Evolutionary conservation across 371 early-diverging fungal genomes (phyloP), one percentile per base, ranked within the genome.

Genomic region (Syncephalastrum racemosum): DNA sequence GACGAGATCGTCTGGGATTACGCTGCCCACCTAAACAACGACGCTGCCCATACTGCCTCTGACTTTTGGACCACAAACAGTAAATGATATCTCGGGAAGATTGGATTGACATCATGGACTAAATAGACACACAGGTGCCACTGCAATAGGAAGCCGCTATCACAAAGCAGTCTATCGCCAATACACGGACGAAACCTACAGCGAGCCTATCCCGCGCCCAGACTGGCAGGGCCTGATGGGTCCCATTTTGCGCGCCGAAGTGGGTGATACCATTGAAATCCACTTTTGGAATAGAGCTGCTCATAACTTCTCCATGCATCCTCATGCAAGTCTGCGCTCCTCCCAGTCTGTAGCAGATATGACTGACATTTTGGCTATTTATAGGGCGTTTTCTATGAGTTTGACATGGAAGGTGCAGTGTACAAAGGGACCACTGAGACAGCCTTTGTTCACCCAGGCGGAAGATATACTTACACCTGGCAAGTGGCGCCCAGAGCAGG

Each of bases 361-460:
- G 10, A 2, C 36, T 31, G 36, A 12, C 48, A 24, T 24, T 31
- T 39, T 50, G 8, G 8, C 23, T 18, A n/a, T 47, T 22, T 12
- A 53, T 54, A 79, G 77, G 77, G 80, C 25, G 63, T 79, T 2
- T 68, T 71, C 20, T 77, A 77, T 54, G 70, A 66, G 19, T 73
- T 80, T 56, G 78, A 80, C 27, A 74, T 70, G 65, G 80, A 79
- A 71, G 80, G 79, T 1, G 79, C 79, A 16, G 56, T 75, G 3
- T 79, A 73, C 50, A 71, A 75, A 52, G 73, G 59, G 47, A 56
- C 74, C 1, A 56, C 58, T 22, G 67, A 61, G 24, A 55, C 58
- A 7, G 53, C 68, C 2, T 60, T 48, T 31, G 63, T 83, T 15
- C 45, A 27, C 0, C 78, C 81, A 3, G 73, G 73, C 23, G 67